Percentiles rank a stretch among this genome's conserved stretches.
Conservation (phyloP, 129 eudicot genomes). For the Calendula officinalis region DNA sequence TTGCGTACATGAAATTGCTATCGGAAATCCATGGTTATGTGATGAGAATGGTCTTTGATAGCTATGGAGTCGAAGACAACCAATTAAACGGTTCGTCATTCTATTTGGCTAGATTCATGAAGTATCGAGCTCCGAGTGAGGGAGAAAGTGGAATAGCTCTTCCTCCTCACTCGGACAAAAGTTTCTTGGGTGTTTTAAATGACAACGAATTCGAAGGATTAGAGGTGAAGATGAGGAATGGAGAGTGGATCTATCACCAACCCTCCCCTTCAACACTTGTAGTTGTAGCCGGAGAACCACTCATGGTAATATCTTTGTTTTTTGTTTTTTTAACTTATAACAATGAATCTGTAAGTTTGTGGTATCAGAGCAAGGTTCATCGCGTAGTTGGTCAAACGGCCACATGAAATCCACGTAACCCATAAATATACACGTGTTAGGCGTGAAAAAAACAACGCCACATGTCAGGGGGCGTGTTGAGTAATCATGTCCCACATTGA, state of each 20-base stretch:
- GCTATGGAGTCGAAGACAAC: constrained; percentile 28
- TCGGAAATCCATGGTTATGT: constrained; percentile 26
- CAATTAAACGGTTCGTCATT: not conserved
- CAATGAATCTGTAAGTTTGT: too few species aligned
- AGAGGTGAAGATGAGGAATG: constrained; percentile 33
- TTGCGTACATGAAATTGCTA: constrained; percentile 27
- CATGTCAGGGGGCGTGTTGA: too few species aligned
- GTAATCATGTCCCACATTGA: too few species aligned
- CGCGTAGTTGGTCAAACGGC: too few species aligned
- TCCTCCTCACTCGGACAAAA: constrained; percentile 33
- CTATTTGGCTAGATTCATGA: constrained; percentile 31
- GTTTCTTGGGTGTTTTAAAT: constrained; percentile 30
- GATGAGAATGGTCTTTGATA: constrained; percentile 32
- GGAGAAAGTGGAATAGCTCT: constrained; percentile 15
- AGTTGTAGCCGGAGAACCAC: constrained; percentile 37
- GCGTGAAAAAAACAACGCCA: too few species aligned
- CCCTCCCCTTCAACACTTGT: constrained; percentile 33
- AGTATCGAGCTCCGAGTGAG: constrained; percentile 20
- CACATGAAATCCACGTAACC: too few species aligned
- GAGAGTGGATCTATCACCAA: constrained; percentile 35
- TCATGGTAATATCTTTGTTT: constrained; percentile 38
- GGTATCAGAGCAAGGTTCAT: too few species aligned
- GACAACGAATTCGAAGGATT: constrained; percentile 34
- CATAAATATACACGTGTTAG: too few species aligned
- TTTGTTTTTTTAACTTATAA: too few species aligned